Conservation (phyloP, 1,139 yeast genomes). For the Candida sanyaensis region DNA sequence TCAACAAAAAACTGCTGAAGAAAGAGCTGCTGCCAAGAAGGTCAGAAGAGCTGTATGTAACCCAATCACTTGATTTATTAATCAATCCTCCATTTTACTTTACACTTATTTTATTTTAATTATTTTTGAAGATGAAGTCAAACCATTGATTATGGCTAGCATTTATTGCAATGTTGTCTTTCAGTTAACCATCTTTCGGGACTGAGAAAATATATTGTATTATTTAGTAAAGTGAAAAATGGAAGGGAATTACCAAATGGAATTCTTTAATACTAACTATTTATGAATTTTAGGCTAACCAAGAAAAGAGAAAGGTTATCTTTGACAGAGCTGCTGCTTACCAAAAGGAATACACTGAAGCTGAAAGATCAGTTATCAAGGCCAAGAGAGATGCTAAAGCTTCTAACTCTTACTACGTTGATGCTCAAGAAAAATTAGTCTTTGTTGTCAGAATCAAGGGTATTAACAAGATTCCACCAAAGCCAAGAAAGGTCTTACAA, state of each 20-base stretch:
- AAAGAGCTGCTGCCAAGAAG: constrained; percentile 84
- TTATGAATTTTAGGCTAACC: constrained; percentile 57
- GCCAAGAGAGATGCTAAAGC: constrained; percentile 98
- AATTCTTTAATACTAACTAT: constrained; percentile 36
- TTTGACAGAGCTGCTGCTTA: constrained; percentile 98
- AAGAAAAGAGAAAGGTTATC: constrained; percentile 93
- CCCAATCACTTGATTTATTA: not conserved
- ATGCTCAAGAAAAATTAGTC: constrained; percentile 95
- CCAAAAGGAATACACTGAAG: constrained; percentile 94
- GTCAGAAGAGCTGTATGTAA: constrained; percentile 89
- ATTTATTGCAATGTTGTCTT: constrained; percentile 81
- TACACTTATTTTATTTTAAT: constrained; percentile 8
- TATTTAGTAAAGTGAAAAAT: not conserved
- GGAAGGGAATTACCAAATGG: not conserved
- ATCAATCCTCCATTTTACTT: not conserved
- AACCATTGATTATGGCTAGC: constrained; percentile 75
- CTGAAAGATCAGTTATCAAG: constrained; percentile 88
- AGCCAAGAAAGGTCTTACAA: constrained; percentile 99
- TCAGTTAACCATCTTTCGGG: constrained; percentile 99
- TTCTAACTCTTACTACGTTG: constrained; percentile 94
- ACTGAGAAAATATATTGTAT: constrained; percentile 56
- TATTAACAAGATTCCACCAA: constrained; percentile 99
- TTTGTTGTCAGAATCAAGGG: constrained; percentile 99
- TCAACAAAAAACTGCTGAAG: constrained; percentile 82
- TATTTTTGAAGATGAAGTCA: constrained; percentile 61